Base-by-base conservation (phyloP, 352 stramenopile genomes). In the Globisporangium solare region DNA sequence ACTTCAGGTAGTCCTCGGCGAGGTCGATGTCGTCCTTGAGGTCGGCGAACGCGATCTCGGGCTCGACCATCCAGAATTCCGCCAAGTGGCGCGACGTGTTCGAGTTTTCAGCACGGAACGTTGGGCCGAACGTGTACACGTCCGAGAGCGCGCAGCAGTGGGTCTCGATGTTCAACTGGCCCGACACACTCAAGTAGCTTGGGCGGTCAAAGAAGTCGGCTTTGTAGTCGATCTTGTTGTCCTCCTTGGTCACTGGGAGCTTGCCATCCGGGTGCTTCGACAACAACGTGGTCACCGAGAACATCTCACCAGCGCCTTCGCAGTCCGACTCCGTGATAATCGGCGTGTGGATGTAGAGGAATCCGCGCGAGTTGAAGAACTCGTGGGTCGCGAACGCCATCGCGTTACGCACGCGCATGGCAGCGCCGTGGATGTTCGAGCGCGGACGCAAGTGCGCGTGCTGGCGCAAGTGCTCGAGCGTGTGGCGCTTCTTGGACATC, bases 111-210 rank as follows among this genome's bases (percentile, higher is more conserved):
- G 97, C 97, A 24, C 97, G 89, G 69, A 99, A 99, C 2, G 97
- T 99, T 27, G 97, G 97, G 1, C 97, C 97, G 70, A 99, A 99
- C 2, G 97, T 99, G 76, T 99, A 99, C 47, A 99, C 90, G 67
- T 99, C 97, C 62, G 94, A 94, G 51, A 99, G 67, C 7, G 96
- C 96, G 63, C 83, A 98, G 12, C 96, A 96, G 62, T 98, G 98
- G 51, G 97, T 98, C 72, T 99, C 97, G 17, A 73, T 94, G 46
- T 96, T 94, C 8, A 99, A 74, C 70, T 99, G 95, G 7, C 88
- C 89, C 8, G 86, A 96, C 1, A 97, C 89, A 2, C 86, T 97
- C 48, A 97, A 73, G 60, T 89, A 94, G 1, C 94, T 91, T 12
- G 88, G 87, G 35, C 89, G 92, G 12, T 86, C 92, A 68, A 99